Evolutionary conservation across 1,284 basidiomycete species (phyloP), one percentile per base, ranked within the genome.

Genomic region (Ustilago cynodontis): DNA sequence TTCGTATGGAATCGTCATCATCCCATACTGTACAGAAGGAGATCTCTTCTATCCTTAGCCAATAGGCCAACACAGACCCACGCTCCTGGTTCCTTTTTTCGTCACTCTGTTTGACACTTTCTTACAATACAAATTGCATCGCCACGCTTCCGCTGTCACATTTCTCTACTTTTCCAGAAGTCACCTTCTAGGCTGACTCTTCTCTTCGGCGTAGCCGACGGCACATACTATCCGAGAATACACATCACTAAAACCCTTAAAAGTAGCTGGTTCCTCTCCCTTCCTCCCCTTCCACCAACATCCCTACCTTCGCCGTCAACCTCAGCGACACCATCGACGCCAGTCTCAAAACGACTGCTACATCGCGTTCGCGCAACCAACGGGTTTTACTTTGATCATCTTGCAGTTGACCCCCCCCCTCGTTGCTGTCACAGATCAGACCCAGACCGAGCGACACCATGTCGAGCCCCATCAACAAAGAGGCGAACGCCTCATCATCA

Each of bases 401-500:
- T 33, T 43, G 41, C 41, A 20, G 1, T n/a, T 20, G 18, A 16
- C 37, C 13, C n/a, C n/a, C n/a, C 20, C 18, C 24, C 28, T 16
- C n/a, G 3, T 13, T 18, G 47, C 22, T 49, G 47, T 49, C 24
- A 43, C 41, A 43, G 16, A 11, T 28, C 26, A 16, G 3, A 45
- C 33, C 6, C 22, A 9, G 14, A 18, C n/a, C n/a, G n/a, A n/a
- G n/a, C n/a, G 31, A 24, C 37, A 57, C 9, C 56, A 72, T 67
- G 70, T 72, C 70, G 60, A 52, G 39, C 5, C 35, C 20, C 13
- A n/a, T 20, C 18, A 16, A 57, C 5, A 50, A 50, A 11, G 24
- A 51, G 24, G 10, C 29, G 1, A 6, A 43, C 35, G 47, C 63
- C 11, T 24, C 54, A 5, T 26, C 50, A 16, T 16, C 16, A 10